phyloP scores from a whole-genome alignment of 441 rosid genomes.

The Populus hybrid region DNA sequence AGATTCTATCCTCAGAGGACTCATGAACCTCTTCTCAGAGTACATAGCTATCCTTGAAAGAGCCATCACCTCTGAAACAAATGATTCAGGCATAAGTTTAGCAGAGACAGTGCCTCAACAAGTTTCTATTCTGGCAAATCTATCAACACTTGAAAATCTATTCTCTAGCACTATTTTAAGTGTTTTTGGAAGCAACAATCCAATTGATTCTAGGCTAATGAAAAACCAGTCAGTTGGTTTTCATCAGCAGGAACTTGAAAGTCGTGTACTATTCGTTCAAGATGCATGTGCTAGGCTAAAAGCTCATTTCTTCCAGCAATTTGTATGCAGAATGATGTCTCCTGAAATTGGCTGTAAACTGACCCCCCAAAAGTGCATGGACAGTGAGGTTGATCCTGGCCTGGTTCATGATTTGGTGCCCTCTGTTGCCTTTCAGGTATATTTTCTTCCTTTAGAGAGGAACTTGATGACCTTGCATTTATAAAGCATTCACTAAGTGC shows the following conservation, averaged over 20 bases:
- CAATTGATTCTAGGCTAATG: background rate
- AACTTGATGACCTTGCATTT: background rate
- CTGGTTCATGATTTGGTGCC: constrained; percentile 30
- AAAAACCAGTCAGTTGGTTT: background rate
- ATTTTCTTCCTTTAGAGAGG: constrained; percentile 7
- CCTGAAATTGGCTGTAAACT: constrained; percentile 17
- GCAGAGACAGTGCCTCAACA: constrained; percentile 38
- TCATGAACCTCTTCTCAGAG: constrained; percentile 42
- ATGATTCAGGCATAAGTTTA: constrained; percentile 26
- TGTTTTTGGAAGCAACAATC: constrained; percentile 16
- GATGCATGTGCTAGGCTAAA: background rate
- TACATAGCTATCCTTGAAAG: constrained; percentile 44
- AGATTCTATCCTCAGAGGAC: constrained; percentile 39
- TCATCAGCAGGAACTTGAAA: background rate
- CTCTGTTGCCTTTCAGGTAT: constrained; percentile 51
- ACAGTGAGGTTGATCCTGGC: constrained; percentile 16
- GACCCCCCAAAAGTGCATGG: constrained; percentile 15
- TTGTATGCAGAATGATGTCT: constrained; percentile 32
- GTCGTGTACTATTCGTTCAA: background rate
- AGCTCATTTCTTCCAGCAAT: constrained; percentile 41
- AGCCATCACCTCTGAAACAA: constrained; percentile 27
- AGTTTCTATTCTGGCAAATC: constrained; percentile 46
- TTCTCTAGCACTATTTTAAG: constrained; percentile 30
- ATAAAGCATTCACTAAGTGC: background rate
- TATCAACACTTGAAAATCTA: constrained; percentile 43